Evolutionary conservation across 1,284 basidiomycete species (phyloP).

Genomic region (Rhodotorula sp.): DNA sequence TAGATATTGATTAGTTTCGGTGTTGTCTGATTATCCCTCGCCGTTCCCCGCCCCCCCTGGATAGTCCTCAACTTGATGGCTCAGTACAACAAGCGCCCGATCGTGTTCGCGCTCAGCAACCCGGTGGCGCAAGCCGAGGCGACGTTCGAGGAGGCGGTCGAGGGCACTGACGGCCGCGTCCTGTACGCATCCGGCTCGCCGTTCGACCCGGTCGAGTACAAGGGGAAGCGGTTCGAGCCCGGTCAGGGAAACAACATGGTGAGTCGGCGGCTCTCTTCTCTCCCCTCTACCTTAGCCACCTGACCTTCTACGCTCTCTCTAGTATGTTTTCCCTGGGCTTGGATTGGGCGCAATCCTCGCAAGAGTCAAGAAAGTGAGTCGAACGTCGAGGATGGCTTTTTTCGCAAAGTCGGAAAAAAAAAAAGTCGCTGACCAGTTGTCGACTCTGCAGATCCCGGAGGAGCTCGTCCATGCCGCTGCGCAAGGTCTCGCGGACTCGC

Average conservation of each 20-base stretch:
- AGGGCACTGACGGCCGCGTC: constrained; percentile 66
- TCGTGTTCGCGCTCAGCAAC: constrained; percentile 96
- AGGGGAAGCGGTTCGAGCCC: constrained; percentile 66
- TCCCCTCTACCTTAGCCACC: not conserved
- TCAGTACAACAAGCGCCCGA: constrained; percentile 78
- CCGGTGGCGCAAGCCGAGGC: constrained; percentile 64
- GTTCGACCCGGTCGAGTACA: constrained; percentile 67
- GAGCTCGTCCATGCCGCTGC: constrained; percentile 56
- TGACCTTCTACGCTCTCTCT: not conserved
- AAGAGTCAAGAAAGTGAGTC: constrained; percentile 50
- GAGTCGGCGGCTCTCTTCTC: constrained; percentile 52
- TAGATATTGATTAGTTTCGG: no score
- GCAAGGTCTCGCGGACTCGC: constrained; percentile 71
- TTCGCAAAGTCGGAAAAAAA: no score
- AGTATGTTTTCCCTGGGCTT: constrained; percentile 58
- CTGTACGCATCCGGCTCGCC: constrained; percentile 91
- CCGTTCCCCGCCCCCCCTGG: no score
- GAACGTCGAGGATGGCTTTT: no score
- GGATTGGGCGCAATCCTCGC: constrained; percentile 76
- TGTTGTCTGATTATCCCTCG: no score
- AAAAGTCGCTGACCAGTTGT: not conserved
- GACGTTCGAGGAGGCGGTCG: constrained; percentile 75
- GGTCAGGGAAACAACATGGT: constrained; percentile 92
- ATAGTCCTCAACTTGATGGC: constrained; percentile 73
- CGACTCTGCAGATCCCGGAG: constrained; percentile 48